A percentile compares a stretch with the other conserved stretches of the same genome.
Conservation (phyloP, 805 yeast genomes). For the Ogataea trehaloabstinens region DNA sequence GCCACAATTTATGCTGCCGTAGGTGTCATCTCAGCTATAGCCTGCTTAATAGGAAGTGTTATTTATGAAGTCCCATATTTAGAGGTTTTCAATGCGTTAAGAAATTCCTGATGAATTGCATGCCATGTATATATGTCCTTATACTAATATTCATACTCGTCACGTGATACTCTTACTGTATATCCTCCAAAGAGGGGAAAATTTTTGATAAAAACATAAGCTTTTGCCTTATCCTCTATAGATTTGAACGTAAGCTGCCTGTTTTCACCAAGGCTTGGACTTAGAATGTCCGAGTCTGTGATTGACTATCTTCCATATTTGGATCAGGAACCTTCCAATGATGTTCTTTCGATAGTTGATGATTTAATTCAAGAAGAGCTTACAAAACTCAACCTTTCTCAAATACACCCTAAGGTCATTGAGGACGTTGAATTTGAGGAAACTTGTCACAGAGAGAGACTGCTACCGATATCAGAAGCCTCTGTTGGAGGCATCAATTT, state of each 20-base stretch:
- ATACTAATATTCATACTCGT: not conserved
- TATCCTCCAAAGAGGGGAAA: too few species aligned
- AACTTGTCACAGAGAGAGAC: not conserved
- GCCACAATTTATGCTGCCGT: constrained; percentile 57
- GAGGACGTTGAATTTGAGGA: not conserved
- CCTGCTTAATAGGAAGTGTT: constrained; percentile 36
- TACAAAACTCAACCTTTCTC: constrained; percentile 10
- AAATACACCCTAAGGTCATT: constrained; percentile 14
- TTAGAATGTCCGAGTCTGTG: not conserved
- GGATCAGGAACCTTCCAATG: constrained; percentile 21
- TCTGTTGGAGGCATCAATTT: constrained; percentile 18
- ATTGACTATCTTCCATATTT: constrained; percentile 24
- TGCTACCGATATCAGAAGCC: constrained; percentile 6
- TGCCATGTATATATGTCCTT: not conserved
- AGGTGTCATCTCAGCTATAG: constrained; percentile 43
- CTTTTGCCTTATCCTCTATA: too few species aligned
- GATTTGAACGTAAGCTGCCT: too few species aligned
- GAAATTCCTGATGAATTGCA: too few species aligned
- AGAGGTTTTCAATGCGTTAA: constrained; percentile 8
- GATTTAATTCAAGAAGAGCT: constrained; percentile 23
- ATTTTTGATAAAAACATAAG: too few species aligned
- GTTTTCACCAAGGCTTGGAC: too few species aligned
- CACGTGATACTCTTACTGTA: too few species aligned
- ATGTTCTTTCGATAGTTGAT: constrained; percentile 17
- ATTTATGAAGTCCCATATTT: constrained; percentile 30